Evolutionary conservation across 805 yeast genomes (phyloP), one percentile per base, ranked within the genome.

Genomic region (Hanseniaspora occidentalis): DNA sequence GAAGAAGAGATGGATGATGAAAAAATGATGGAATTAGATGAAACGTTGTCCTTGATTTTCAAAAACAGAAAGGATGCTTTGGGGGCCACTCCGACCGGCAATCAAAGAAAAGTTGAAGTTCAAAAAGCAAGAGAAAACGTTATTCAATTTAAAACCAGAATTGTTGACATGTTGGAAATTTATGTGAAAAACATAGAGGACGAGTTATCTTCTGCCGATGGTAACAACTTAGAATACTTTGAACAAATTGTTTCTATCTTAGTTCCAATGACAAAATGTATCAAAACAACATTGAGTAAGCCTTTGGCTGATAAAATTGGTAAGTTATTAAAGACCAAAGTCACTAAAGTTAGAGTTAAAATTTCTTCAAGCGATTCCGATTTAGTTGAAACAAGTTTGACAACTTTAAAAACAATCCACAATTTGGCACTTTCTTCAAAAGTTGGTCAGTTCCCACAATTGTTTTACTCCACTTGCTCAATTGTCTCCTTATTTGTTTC

Each of bases 1-100:
- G 83, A 78, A 39, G 94, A 83, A 48, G 77, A 89, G 0, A 84
- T 86, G 94, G 94, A 88, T 45, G 96, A 88, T 58, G 96, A 88
- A 51, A 86, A 86, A 56, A 89, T 89, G 97, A 77, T 86, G 79
- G 94, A 88, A 17, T 72, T 89, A 50, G 97, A 89, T 55, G 82
- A 70, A 18, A 92, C 85, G 45, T 64, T 89, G 23, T 74, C 96
- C 0, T 71, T 70, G 40, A 89, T 89, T 41, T 89, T 89, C 69
- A 75, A 80, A 52, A 89, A 85, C 51, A 73, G 96, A 50, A 75
- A 77, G 48, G 77, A 73, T 45, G 81, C 83, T 0, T 58, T 84
- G 40, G 60, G 74, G 8, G 63, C 65, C 24, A 61, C 72, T 2
- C 53, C 62, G n/a, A 71, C 71, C 5, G 86, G 86, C 25, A 81